Evolutionary conservation across 352 stramenopile species (phyloP).

Genomic region (Phytophthora multivora): DNA sequence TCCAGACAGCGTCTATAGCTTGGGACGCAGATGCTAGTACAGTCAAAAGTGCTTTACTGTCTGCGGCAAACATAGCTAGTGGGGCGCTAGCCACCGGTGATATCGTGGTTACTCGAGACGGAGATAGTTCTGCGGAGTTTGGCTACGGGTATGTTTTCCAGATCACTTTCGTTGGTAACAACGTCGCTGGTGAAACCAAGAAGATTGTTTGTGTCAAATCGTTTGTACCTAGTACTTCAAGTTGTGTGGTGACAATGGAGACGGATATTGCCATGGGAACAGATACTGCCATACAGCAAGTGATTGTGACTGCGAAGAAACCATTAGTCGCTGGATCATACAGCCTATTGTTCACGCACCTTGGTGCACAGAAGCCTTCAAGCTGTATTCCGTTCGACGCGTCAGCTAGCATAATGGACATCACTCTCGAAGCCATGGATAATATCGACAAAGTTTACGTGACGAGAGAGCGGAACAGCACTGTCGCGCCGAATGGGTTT

Average conservation of each 20-base stretch:
- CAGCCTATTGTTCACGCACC: constrained; percentile 46
- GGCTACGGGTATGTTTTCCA: constrained; percentile 72
- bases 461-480: constrained; percentile 37
- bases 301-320: constrained; percentile 61
- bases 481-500: constrained; percentile 48
- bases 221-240: constrained; percentile 55
- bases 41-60: constrained; percentile 37
- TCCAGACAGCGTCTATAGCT: constrained; percentile 30
- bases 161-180: constrained; percentile 80
- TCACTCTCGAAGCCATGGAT: constrained; percentile 50
- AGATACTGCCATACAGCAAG: constrained; percentile 71
- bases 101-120: constrained; percentile 76
- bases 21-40: constrained; percentile 47
- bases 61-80: constrained; percentile 17
- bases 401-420: constrained; percentile 54
- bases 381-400: constrained; percentile 72
- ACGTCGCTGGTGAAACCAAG: constrained; percentile 65
- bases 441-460: constrained; percentile 86
- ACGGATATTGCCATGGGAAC: constrained; percentile 70
- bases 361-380: constrained; percentile 40
- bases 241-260: constrained; percentile 59
- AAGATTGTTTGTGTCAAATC: constrained; percentile 30
- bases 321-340: constrained; percentile 66
- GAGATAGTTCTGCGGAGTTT: constrained; percentile 59
- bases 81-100: constrained; percentile 44